Conservation (phyloP, 352 stramenopile genomes). For the Phytophthora palmivora region DNA sequence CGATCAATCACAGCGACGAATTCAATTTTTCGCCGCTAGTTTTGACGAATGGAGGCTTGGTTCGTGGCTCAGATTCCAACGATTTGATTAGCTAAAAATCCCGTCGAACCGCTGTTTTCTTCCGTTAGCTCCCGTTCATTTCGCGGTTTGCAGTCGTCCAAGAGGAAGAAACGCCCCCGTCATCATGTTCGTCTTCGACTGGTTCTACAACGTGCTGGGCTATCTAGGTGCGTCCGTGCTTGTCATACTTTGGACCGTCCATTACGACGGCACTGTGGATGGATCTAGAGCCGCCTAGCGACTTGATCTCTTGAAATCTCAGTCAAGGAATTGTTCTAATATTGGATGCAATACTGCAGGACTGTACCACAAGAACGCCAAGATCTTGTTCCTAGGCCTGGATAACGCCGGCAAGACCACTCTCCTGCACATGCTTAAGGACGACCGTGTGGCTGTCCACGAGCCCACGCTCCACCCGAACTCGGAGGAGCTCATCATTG, state of each 20-base stretch:
- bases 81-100: conserved; percentile 4
- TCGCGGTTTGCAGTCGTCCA: conserved; percentile 45
- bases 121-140: conserved; percentile 29
- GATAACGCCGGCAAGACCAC: conserved; percentile 99
- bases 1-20: background rate
- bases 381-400: conserved; percentile 99
- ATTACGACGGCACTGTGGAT: background rate
- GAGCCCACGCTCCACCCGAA: conserved; percentile 97
- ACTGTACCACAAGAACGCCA: conserved; percentile 99
- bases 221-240: conserved; percentile 83
- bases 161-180: conserved; percentile 27
- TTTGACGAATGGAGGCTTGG: conserved; percentile 63
- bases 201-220: conserved; percentile 95
- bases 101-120: conserved; percentile 8
- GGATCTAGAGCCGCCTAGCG: conserved; percentile 2
- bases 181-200: conserved; percentile 95
- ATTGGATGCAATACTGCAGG: conserved; percentile 58
- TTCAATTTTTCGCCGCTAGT: conserved; percentile 3
- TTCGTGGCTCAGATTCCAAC: conserved; percentile 52
- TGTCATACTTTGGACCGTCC: background rate
- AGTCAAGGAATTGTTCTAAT: conserved; percentile 3
- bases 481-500: conserved; percentile 93
- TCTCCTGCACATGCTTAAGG: conserved; percentile 99
- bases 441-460: conserved; percentile 96
- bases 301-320: conserved; percentile 19